Evolutionary conservation across 2,329 filamentous ascomycete species (phyloP).

Genomic region (Cercospora zeae-maydis): DNA sequence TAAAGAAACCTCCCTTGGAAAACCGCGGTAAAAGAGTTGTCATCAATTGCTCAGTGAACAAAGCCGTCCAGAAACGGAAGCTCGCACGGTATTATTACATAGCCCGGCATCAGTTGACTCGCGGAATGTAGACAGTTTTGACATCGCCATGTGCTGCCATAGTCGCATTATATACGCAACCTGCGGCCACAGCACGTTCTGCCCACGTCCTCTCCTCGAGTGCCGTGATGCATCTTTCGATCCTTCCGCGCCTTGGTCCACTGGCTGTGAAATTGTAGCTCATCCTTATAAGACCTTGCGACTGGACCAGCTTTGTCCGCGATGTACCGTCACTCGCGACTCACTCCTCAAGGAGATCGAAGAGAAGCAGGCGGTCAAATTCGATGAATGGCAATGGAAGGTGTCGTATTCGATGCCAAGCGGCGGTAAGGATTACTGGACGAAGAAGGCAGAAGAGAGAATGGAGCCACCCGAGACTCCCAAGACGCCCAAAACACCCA

Average conservation of each 20-base stretch:
- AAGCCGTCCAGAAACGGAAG: slow-evolving; percentile 1
- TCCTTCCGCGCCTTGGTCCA: slow-evolving; percentile 23
- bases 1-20: background rate
- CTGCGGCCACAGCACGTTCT: slow-evolving; percentile 43
- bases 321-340: slow-evolving; percentile 33
- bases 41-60: background rate
- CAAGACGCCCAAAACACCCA: slow-evolving; percentile 2
- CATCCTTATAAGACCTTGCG: slow-evolving; percentile 39
- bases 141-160: slow-evolving; percentile 43
- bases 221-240: slow-evolving; percentile 36
- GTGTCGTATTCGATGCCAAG: slow-evolving; percentile 38
- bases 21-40: background rate
- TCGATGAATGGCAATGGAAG: slow-evolving; percentile 43
- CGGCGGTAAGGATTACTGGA: slow-evolving; percentile 32
- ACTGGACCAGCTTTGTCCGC: slow-evolving; percentile 35
- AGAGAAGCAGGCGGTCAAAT: slow-evolving; percentile 31
- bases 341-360: slow-evolving; percentile 30
- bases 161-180: slow-evolving; percentile 41
- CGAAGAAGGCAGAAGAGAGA: slow-evolving; percentile 21
- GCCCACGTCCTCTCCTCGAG: slow-evolving; percentile 34
- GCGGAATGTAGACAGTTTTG: background rate
- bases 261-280: slow-evolving; percentile 29
- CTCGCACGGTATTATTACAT: background rate
- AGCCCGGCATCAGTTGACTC: background rate
- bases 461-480: slow-evolving; percentile 8